Percentiles rank a stretch among this genome's conserved stretches.
Evolutionary conservation across 129 eudicot species (phyloP).

Genomic region (Pittosporum tobira): DNA sequence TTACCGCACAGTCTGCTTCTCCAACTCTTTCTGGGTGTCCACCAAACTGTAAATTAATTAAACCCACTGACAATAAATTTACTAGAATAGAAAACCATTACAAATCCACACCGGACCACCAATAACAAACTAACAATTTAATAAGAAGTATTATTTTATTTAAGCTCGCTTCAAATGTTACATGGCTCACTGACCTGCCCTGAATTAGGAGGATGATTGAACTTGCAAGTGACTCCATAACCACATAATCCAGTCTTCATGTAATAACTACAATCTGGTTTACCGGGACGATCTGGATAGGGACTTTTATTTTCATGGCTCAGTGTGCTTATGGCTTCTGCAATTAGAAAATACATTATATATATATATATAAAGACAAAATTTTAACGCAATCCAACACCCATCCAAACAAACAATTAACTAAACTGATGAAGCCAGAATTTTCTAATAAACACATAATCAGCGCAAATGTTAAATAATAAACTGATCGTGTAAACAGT

Average conservation of each 20-base stretch:
- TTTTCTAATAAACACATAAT: background rate
- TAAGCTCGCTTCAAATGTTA: background rate
- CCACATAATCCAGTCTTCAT: conserved; percentile 76
- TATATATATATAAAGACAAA: background rate
- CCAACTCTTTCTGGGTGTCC: conserved; percentile 83
- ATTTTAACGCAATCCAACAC: background rate
- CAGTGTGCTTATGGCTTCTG: conserved; percentile 47
- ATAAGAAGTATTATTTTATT: background rate
- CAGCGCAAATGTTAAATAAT: no score
- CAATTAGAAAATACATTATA: background rate
- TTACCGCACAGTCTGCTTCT: conserved; percentile 86
- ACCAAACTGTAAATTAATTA: conserved; percentile 23
- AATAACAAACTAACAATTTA: conserved; percentile 1
- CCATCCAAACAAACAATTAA: no score
- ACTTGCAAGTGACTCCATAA: conserved; percentile 73
- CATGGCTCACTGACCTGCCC: conserved; percentile 34
- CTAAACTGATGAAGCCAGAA: background rate
- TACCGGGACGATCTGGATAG: conserved; percentile 86
- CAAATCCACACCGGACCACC: background rate
- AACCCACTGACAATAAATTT: background rate
- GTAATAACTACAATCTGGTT: conserved; percentile 72
- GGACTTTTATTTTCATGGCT: no score
- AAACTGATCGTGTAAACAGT: no score
- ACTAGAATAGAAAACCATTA: background rate
- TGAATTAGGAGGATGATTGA: conserved; percentile 65